Evolutionary conservation across 768 basidiomycete genomes (phyloP).

Genomic region (Galerina marginata): DNA sequence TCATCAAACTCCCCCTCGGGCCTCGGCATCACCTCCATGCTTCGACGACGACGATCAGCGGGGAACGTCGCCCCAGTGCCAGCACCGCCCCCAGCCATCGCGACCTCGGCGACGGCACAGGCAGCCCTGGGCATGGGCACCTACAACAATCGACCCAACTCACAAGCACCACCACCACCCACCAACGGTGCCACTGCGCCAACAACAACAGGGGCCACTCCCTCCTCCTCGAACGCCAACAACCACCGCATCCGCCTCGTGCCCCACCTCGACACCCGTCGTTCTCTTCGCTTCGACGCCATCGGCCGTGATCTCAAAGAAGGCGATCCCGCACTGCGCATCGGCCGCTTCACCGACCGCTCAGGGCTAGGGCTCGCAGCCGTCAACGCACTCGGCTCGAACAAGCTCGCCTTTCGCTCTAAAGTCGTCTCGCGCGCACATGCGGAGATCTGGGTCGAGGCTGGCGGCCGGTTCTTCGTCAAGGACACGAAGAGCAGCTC

Average conservation of each 20-base stretch:
- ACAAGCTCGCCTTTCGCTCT: constrained; percentile 92
- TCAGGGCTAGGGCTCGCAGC: constrained; percentile 69
- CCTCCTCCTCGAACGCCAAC: constrained; percentile 15
- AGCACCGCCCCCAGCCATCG: constrained; percentile 27
- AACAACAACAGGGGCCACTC: constrained; percentile 4
- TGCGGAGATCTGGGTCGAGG: constrained; percentile 90
- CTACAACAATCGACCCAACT: constrained; percentile 14
- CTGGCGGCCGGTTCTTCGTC: constrained; percentile 77
- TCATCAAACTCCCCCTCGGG: constrained; percentile 31
- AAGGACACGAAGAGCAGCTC: constrained; percentile 88
- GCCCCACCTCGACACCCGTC: constrained; percentile 90
- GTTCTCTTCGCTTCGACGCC: constrained; percentile 91
- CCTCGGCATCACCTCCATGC: constrained; percentile 64
- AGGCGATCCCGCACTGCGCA: constrained; percentile 74
- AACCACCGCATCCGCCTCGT: constrained; percentile 88
- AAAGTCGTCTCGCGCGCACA: constrained; percentile 96
- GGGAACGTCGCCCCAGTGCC: constrained; percentile 48
- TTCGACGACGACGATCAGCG: constrained; percentile 69
- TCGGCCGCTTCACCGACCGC: constrained; percentile 94
- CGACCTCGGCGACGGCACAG: constrained; percentile 32
- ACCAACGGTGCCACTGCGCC: constrained; percentile 6
- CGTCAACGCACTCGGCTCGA: constrained; percentile 70
- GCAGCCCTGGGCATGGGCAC: constrained; percentile 24
- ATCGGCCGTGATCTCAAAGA: constrained; percentile 84
- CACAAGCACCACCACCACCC: neutral